Conservation (phyloP, 1,139 yeast species). For the Lodderomyces pseudojiufengensis region DNA sequence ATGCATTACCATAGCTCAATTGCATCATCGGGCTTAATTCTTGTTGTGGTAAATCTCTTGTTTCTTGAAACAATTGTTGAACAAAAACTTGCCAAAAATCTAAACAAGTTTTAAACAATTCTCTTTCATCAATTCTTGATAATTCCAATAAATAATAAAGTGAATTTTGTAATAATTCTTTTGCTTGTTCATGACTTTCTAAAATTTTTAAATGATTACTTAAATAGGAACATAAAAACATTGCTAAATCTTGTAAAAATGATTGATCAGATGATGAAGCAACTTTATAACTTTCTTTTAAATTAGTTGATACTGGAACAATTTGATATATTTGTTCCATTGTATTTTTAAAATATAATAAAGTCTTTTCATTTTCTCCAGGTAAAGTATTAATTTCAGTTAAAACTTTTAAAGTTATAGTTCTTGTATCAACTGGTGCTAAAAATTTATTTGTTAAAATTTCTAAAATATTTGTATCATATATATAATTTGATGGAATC, state of each 20-base stretch:
- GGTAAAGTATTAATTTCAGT: conserved; percentile 78
- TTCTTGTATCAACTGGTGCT: conserved; percentile 75
- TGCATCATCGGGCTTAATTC: conserved; percentile 77
- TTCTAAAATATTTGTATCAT: conserved; percentile 77
- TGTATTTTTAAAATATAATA: conserved; percentile 66
- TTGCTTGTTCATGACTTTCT: conserved; percentile 58
- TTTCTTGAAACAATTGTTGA: conserved; percentile 75
- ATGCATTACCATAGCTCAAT: conserved; percentile 51
- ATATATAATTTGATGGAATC: conserved; percentile 88
- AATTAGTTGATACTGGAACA: conserved; percentile 72
- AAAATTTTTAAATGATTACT: conserved; percentile 71
- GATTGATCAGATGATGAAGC: conserved; percentile 89
- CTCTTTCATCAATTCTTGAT: conserved; percentile 92
- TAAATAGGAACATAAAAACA: conserved; percentile 84
- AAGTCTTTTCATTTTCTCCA: conserved; percentile 63
- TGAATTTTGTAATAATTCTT: conserved; percentile 63
- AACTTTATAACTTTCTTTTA: conserved; percentile 65
- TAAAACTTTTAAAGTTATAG: conserved; percentile 82
- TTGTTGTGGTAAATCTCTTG: conserved; percentile 70
- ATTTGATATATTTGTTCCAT: conserved; percentile 69
- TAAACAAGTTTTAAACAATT: conserved; percentile 87
- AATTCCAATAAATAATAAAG: conserved; percentile 80
- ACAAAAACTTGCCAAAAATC: conserved; percentile 93
- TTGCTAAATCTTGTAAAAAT: conserved; percentile 90
- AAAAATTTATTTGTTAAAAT: conserved; percentile 73